These are phyloP conservation scores for Babjeviella inositovora DNA, from an alignment of 805 yeast genomes.

Conservation along the genomic window DNA sequence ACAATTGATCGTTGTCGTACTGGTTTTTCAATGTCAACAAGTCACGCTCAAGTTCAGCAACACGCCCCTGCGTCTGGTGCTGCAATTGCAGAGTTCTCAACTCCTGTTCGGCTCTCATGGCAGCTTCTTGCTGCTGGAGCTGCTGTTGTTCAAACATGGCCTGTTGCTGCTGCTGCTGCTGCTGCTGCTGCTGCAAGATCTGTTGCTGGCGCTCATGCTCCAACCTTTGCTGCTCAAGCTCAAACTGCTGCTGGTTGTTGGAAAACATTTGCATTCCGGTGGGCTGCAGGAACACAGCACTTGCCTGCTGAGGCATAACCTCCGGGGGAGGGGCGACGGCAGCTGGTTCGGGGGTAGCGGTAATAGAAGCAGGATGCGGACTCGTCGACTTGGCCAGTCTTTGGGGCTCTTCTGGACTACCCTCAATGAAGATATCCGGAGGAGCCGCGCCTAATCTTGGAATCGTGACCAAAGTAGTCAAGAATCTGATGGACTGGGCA, in stretches of 20 bases:
- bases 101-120: slow-evolving; percentile 58
- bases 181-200: slow-evolving; percentile 48
- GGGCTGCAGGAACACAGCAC: slow-evolving; percentile 17
- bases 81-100: slow-evolving; percentile 51
- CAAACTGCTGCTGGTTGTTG: slow-evolving; percentile 33
- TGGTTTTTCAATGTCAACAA: slow-evolving; percentile 60
- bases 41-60: slow-evolving; percentile 72
- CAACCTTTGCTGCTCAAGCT: slow-evolving; percentile 41
- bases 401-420: slow-evolving; percentile 20
- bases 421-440: slow-evolving; percentile 37
- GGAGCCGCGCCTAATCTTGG: slow-evolving; percentile 50
- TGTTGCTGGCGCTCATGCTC: slow-evolving; percentile 52
- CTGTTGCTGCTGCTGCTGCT: slow-evolving; percentile 55
- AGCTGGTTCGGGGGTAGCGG: slow-evolving; percentile 13
- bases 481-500: slow-evolving; percentile 69
- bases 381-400: slow-evolving; percentile 5
- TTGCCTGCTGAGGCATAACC: slow-evolving; percentile 28
- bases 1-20: slow-evolving; percentile 70
- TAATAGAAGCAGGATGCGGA: slow-evolving; percentile 7
- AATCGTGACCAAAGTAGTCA: slow-evolving; percentile 66
- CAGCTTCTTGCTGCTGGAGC: slow-evolving; percentile 50
- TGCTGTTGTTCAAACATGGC: slow-evolving; percentile 68
- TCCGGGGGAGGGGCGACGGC: slow-evolving; percentile 10
- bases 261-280: slow-evolving; percentile 31
- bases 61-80: slow-evolving; percentile 62